Percentiles rank a stretch among this genome's conserved stretches.
phyloP scores from a whole-genome alignment of 257 asterid genomes.

The Solanum rostratum region DNA sequence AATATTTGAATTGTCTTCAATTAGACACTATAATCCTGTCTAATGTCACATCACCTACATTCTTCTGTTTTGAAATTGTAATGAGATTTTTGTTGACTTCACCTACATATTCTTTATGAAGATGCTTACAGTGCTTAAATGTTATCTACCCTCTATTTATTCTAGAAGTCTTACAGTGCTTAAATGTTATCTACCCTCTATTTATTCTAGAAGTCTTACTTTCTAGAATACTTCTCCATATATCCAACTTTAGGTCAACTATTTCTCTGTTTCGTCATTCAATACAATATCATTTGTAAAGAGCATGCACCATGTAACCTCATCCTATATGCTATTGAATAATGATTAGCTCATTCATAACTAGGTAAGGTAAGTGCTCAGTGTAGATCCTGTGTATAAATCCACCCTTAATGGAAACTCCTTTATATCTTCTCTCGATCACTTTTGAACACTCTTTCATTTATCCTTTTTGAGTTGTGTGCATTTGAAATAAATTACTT shows the following conservation, averaged over 20 bases:
- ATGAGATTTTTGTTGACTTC: not conserved
- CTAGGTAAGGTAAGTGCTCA: not conserved
- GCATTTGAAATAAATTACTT: not conserved
- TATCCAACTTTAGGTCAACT: not conserved
- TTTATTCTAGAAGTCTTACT: not conserved
- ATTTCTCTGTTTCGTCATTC: not conserved
- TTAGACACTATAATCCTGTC: not conserved
- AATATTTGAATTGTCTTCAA: not conserved
- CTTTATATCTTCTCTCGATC: not conserved
- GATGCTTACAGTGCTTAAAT: not conserved
- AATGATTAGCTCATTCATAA: not conserved
- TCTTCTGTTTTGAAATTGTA: not conserved
- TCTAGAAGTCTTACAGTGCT: not conserved
- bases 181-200: not conserved
- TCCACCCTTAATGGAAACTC: not conserved
- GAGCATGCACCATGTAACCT: not conserved
- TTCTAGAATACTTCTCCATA: not conserved
- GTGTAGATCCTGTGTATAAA: not conserved
- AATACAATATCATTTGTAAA: not conserved
- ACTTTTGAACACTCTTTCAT: not conserved
- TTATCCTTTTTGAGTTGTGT: not conserved
- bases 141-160: not conserved
- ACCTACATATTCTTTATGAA: not conserved
- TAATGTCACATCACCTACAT: not conserved
- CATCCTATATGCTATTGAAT: not conserved